Percentiles rank a stretch among this genome's conserved stretches.
Evolutionary conservation across 1,139 yeast genomes (phyloP).

Genomic region (Spencermartinsiella ligniputridi): DNA sequence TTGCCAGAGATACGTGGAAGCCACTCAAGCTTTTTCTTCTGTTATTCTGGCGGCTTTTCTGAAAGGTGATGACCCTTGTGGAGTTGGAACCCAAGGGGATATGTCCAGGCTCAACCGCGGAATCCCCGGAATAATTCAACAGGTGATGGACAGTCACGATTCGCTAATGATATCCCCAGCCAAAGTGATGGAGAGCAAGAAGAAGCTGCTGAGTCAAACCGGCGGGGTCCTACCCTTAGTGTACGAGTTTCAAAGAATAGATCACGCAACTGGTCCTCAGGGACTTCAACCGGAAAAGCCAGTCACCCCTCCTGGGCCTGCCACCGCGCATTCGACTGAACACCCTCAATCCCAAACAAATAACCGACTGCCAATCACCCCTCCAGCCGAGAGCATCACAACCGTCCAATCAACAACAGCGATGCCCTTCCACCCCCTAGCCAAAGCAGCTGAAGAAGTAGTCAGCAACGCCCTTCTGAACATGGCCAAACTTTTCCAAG

Average conservation of each 20-base stretch:
- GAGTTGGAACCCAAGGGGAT: constrained; percentile 3
- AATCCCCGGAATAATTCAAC: neutral
- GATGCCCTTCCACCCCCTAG: neutral
- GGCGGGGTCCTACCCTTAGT: neutral
- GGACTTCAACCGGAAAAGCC: neutral
- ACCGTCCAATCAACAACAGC: too few species aligned
- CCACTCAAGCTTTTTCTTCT: constrained; percentile 22
- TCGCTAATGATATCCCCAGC: neutral
- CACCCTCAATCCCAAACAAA: too few species aligned
- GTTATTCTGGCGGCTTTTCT: constrained; percentile 14
- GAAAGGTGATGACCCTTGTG: neutral
- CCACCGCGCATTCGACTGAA: neutral
- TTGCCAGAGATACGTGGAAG: constrained; percentile 15
- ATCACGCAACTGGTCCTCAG: too few species aligned
- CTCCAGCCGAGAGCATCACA: neutral
- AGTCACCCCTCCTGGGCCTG: neutral
- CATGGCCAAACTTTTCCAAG: constrained; percentile 35
- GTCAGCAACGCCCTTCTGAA: constrained; percentile 32
- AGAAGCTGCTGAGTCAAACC: neutral
- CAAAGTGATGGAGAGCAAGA: neutral
- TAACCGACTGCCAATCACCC: neutral
- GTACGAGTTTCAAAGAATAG: neutral
- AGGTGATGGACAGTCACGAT: neutral
- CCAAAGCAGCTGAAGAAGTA: constrained; percentile 14
- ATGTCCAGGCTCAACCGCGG: neutral